phyloP scores from a whole-genome alignment of 352 stramenopile species.

The Plasmopara muralis region DNA sequence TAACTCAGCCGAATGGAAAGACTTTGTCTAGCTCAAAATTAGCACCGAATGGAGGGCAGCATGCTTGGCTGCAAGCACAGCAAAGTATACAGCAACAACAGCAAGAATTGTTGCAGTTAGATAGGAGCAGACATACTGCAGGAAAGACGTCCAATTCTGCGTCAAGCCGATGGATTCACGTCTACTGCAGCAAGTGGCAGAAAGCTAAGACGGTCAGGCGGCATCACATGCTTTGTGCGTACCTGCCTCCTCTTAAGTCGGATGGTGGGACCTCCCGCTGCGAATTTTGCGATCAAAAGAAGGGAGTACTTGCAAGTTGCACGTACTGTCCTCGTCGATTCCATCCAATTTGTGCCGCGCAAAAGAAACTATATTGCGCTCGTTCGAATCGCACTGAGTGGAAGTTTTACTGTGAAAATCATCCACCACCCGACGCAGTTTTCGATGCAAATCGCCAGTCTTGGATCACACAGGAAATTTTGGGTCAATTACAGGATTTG shows the following conservation, averaged over 20 bases:
- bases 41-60: slow-evolving; percentile 18
- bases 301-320: slow-evolving; percentile 51
- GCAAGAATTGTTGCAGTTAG: slow-evolving; percentile 3
- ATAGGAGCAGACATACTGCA: slow-evolving; percentile 5
- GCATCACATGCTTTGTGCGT: slow-evolving; percentile 55
- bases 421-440: slow-evolving; percentile 54
- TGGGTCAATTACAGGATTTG: slow-evolving; percentile 68
- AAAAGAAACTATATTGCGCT: slow-evolving; percentile 56
- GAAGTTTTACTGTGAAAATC: slow-evolving; percentile 71
- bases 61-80: slow-evolving; percentile 25
- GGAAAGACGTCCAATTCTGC: slow-evolving; percentile 6
- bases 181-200: slow-evolving; percentile 71
- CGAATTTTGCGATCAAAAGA: slow-evolving; percentile 44
- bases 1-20: slow-evolving; percentile 10
- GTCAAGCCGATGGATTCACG: slow-evolving; percentile 62
- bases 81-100: slow-evolving; percentile 25
- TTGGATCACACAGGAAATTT: slow-evolving; percentile 74
- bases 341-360: slow-evolving; percentile 65
- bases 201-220: slow-evolving; percentile 61
- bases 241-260: slow-evolving; percentile 19
- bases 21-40: slow-evolving; percentile 5
- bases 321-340: slow-evolving; percentile 56
- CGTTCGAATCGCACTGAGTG: slow-evolving; percentile 55
- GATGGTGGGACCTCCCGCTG: slow-evolving; percentile 33
- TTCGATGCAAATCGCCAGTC: slow-evolving; percentile 67